Evolutionary conservation across 106 monocot species (phyloP).

Genomic region (Hemerocallis citrina): DNA sequence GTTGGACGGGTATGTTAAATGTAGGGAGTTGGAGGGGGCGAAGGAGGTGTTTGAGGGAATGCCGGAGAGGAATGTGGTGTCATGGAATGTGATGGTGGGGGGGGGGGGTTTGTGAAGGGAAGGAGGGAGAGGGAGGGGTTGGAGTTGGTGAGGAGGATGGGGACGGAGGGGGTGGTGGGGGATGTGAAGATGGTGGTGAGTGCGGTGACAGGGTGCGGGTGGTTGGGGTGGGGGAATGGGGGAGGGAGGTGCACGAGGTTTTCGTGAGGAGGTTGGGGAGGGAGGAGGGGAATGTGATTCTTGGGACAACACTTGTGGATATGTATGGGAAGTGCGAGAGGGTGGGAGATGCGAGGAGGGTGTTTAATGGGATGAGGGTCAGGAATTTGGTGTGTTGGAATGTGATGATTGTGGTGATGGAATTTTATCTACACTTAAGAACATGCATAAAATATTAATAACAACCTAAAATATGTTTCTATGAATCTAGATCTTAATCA

Average conservation of each 20-base stretch:
- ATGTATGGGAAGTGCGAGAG: constrained; percentile 39
- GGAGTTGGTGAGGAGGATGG: constrained; percentile 24
- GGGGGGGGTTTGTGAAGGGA: constrained; percentile 19
- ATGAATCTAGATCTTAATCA: no score
- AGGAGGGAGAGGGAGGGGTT: constrained; percentile 8
- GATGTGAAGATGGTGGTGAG: constrained; percentile 18
- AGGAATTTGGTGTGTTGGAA: constrained; percentile 55
- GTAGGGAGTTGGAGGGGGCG: constrained; percentile 16
- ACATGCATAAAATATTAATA: no score
- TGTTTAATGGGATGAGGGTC: constrained; percentile 25
- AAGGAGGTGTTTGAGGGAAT: constrained; percentile 23
- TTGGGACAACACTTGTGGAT: constrained; percentile 41
- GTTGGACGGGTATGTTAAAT: constrained; percentile 14
- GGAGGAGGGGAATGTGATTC: constrained; percentile 18
- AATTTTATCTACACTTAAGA: no score
- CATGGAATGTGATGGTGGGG: constrained; percentile 40
- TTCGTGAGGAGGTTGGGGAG: constrained; percentile 17
- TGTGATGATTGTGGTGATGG: constrained; percentile 38
- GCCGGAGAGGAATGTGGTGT: constrained; percentile 31
- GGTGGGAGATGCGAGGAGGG: constrained; percentile 19
- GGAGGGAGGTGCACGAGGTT: constrained; percentile 21
- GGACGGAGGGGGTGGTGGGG: background rate
- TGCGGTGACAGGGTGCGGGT: constrained; percentile 23
- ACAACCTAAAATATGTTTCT: no score
- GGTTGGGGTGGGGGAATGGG: constrained; percentile 17